Base-by-base conservation (phyloP, 2,329 filamentous ascomycete genomes). In the Stachybotrys elegans region DNA sequence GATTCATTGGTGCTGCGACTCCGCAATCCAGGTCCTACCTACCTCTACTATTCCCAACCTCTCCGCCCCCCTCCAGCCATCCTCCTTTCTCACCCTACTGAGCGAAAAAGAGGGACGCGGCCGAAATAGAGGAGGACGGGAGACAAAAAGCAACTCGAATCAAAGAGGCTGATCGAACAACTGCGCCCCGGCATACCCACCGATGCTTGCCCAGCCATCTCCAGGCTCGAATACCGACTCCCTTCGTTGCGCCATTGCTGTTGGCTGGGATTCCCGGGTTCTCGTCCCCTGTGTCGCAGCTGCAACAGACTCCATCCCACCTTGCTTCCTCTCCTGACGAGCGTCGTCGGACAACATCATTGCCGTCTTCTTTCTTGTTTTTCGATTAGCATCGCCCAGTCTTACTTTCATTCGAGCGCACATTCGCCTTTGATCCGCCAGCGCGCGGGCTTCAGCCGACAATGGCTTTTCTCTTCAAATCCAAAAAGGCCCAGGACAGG, bases 401-500 rank as follows among this genome's bases (percentile, higher is more conserved):
- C n/a, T n/a, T n/a, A n/a, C n/a, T n/a, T n/a, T n/a, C n/a, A n/a
- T n/a, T n/a, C n/a, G n/a, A n/a, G n/a, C n/a, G n/a, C n/a, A n/a
- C n/a, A n/a, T n/a, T n/a, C 48, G 45, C 43, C 42, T 45, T 48
- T 44, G 36, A 23, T 43, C 56, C 59, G 56, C 63, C 63, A 60
- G 60, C 56, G 57, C 61, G 63, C 65, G 62, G 64, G 58, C 60
- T 58, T 56, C 62, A 59, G 67, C 57, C 59, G 65, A 73, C 65
- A 66, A 90, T 90, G 86, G 83, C 86, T 53, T 90, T 90, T 66
- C 76, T 90, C 49, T 90, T 90, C 73, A 88, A 88, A 66, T 87
- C 83, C 45, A 90, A 89, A 69, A 89, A 88, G 68, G 77, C 79
- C 60, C 82, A 85, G 64, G 81, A 84, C 56, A 78, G 81, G 60